phyloP scores from a whole-genome alignment of 805 yeast species.

The Saccharomyces paradoxus region DNA sequence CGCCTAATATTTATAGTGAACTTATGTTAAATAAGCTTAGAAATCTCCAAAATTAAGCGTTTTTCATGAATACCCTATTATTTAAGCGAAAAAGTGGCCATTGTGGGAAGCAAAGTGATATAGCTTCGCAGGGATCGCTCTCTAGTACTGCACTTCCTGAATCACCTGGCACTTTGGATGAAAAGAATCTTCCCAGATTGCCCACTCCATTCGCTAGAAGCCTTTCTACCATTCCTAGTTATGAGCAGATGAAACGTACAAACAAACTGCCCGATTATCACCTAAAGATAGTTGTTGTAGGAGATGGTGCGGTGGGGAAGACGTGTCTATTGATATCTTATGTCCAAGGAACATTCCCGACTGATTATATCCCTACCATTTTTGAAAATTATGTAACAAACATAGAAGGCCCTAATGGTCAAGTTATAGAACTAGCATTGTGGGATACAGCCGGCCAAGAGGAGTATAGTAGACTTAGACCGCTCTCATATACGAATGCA shows the following conservation, averaged over 20 bases:
- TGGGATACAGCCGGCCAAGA: slow-evolving; percentile 94
- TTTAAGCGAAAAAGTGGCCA: not conserved
- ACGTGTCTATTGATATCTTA: slow-evolving; percentile 64
- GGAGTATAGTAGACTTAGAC: slow-evolving; percentile 73
- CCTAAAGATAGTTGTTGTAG: slow-evolving; percentile 68
- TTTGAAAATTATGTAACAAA: slow-evolving; percentile 69
- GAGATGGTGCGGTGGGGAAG: slow-evolving; percentile 90
- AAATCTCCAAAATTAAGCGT: too few relatives aligned
- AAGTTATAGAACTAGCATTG: slow-evolving; percentile 57
- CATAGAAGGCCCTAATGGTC: slow-evolving; percentile 40
- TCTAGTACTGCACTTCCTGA: not conserved
- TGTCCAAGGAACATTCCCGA: slow-evolving; percentile 63
- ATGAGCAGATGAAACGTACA: slow-evolving; percentile 17
- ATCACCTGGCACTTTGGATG: not conserved
- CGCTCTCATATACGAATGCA: slow-evolving; percentile 71
- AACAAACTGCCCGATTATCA: slow-evolving; percentile 31
- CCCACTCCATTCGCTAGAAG: slow-evolving; percentile 20
- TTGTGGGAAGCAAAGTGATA: not conserved
- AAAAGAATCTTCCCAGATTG: slow-evolving; percentile 1
- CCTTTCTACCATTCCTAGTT: slow-evolving; percentile 22
- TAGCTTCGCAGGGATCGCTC: not conserved
- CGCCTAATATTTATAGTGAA: too few relatives aligned
- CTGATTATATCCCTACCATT: slow-evolving; percentile 69
- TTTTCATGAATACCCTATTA: not conserved
- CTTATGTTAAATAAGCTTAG: not conserved